Evolutionary conservation across 768 basidiomycete genomes (phyloP).

Genomic region (Chalciporus chontae): DNA sequence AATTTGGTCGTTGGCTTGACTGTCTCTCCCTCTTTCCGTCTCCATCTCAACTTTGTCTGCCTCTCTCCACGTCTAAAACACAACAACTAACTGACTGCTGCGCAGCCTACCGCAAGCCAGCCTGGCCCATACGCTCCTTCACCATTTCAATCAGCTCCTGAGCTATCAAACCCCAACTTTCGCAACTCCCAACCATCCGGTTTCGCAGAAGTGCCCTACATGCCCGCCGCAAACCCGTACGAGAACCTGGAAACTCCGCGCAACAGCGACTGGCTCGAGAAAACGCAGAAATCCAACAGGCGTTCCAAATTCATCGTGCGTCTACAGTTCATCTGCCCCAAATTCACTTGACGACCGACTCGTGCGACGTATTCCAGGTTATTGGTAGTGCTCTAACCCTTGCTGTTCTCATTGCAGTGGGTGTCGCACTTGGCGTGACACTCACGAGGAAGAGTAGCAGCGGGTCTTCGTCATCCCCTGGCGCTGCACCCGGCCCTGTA

Average conservation of each 20-base stretch:
- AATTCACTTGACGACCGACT: background rate
- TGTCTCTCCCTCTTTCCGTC: background rate
- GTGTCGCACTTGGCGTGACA: conserved; percentile 60
- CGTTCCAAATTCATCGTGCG: conserved; percentile 60
- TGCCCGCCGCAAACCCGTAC: conserved; percentile 26
- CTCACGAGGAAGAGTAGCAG: conserved; percentile 50
- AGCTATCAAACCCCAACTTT: conserved; percentile 21
- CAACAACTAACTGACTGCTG: conserved; percentile 19
- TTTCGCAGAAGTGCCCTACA: conserved; percentile 25
- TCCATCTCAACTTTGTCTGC: background rate
- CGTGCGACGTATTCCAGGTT: conserved; percentile 37
- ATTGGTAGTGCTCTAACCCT: conserved; percentile 47
- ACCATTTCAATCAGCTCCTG: conserved; percentile 16
- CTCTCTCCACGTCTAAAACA: background rate
- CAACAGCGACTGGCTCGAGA: conserved; percentile 41
- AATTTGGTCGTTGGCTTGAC: background rate
- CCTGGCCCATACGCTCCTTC: conserved; percentile 37
- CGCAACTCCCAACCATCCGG: conserved; percentile 21
- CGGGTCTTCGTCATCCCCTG: conserved; percentile 4
- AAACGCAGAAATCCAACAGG: conserved; percentile 27
- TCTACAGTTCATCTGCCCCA: conserved; percentile 7
- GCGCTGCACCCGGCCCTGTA: conserved; percentile 14
- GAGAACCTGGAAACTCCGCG: conserved; percentile 30
- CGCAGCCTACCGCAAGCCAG: conserved; percentile 33
- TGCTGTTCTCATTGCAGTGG: conserved; percentile 51